A percentile compares a stretch with the other conserved stretches of the same genome.
Evolutionary conservation across 208 protist species (phyloP).

Genomic region (Lotmaria passim): DNA sequence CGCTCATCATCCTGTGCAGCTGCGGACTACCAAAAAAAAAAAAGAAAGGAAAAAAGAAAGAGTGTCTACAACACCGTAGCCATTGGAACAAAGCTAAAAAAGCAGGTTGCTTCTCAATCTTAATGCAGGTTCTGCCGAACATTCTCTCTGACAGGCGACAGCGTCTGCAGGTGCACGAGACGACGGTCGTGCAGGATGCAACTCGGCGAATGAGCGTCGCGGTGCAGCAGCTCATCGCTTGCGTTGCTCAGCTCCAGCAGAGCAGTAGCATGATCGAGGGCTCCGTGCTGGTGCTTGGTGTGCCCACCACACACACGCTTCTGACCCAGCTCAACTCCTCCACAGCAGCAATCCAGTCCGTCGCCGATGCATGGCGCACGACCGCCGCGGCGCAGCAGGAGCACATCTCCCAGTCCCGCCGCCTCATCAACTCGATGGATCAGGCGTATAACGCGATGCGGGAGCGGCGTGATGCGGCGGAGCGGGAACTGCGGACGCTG

Average conservation of each 20-base stretch:
- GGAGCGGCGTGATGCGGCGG: conserved; percentile 52
- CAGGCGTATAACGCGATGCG: conserved; percentile 53
- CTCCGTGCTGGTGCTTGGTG: conserved; percentile 72
- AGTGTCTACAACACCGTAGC: too few species aligned
- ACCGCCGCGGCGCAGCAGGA: conserved; percentile 40
- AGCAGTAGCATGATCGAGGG: conserved; percentile 74
- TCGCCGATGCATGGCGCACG: conserved; percentile 41
- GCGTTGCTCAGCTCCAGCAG: conserved; percentile 45
- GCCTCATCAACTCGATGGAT: conserved; percentile 49
- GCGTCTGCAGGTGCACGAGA: conserved; percentile 47
- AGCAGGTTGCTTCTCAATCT: too few species aligned
- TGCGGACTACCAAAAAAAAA: too few species aligned
- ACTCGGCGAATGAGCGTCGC: conserved; percentile 44
- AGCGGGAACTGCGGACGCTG: conserved; percentile 61
- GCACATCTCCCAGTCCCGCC: conserved; percentile 48
- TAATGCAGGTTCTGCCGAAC: conserved; percentile 42
- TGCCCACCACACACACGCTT: conserved; percentile 59
- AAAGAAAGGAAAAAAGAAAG: too few species aligned
- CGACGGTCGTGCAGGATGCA: conserved; percentile 33
- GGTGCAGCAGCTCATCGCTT: conserved; percentile 48
- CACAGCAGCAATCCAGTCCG: conserved; percentile 44
- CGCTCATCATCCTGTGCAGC: too few species aligned
- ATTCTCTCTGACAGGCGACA: conserved; percentile 59
- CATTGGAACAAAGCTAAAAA: too few species aligned
- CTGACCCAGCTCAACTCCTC: conserved; percentile 54